Evolutionary conservation across 2,329 filamentous ascomycete genomes (phyloP), one percentile per base, ranked within the genome.

Genomic region (Penicillium polonicum): DNA sequence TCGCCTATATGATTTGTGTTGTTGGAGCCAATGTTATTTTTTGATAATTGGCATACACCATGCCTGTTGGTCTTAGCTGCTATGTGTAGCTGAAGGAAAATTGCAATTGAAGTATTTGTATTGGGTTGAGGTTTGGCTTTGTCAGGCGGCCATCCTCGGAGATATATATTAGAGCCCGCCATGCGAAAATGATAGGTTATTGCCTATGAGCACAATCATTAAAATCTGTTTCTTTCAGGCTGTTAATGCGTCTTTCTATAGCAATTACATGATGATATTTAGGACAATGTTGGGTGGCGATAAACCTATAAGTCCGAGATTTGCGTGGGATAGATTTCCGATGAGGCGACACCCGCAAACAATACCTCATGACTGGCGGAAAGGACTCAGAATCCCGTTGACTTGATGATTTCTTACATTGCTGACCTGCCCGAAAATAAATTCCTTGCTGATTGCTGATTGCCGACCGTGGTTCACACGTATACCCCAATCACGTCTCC

Each of bases 201-300:
- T 62, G 67, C 29, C 27, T 48, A 48, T 59, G 33, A 51, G 35
- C 58, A 55, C 17, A n/a, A 25, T 12, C 19, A 8, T n/a, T 17
- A 4, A 4, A n/a, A 7, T 48, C 2, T n/a, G 13, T 17, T 2
- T 48, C 15, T 25, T 13, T 23, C 2, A 4, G 8, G 13, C 9
- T 12, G 1, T 9, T 12, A n/a, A n/a, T 25, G 5, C 3, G n/a
- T 35, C 3, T 25, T n/a, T 48, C 31, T 25, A n/a, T 4, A 35
- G 9, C 19, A 48, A 42, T 29, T 21, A 17, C 5, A 42, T 41
- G 23, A 29, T 50, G 23, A 27, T n/a, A 25, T 27, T 19, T 2
- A 17, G 4, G 5, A 23, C 4, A 21, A 13, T 13, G 19, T 21
- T 25, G 5, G 10, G 53, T 52, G 53, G 46, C 48, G 10, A 39